Evolutionary conservation across 306 rosid species (phyloP), one percentile per base, ranked within the genome.

Genomic region (Prosopis cineraria): DNA sequence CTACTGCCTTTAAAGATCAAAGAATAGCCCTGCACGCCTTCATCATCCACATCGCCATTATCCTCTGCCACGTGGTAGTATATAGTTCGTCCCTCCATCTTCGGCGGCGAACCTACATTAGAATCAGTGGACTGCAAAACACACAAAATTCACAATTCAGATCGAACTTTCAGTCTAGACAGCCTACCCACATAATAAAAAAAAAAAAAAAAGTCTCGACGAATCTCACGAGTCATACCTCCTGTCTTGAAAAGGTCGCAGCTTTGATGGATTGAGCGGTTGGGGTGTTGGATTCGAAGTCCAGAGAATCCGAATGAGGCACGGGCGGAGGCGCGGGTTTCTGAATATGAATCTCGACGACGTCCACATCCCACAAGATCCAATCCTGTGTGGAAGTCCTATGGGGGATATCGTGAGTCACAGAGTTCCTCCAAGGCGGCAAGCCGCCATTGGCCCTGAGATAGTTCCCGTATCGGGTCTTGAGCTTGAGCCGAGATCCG

Each of bases 391-490:
- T 96, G 0, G 81, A 72, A 10, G 99, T 88, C 59, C 98, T 80
- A 3, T 88, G 92, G 0, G 99, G 99, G 37, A 90, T 71, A 55
- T 96, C 99, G 62, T 91, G 97, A 17, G 99, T 96, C 3, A 96
- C 88, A 3, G 97, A 88, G 84, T 96, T 93, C 17, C 96, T 69
- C 99, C 99, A 96, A 2, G 98, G 98, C 0, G 99, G 99, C 24
- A 96, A 10, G 0, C 98, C 97, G 0, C 96, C 96, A 45, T 96
- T 96, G 2, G 92, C 99, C 19, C 99, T 78, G 40, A 96, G 73
- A 73, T 91, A 96, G 55, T 96, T 77, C 0, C 97, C 99, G 31
- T 93, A 88, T 0, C 98, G 83, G 10, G 98, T 91, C 81, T 83
- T 91, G 47, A 96, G 84, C 90, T 83, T 89, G 73, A 87, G 87